Base-by-base conservation (phyloP, 345 rosid genomes). In the Salix suchowensis region DNA sequence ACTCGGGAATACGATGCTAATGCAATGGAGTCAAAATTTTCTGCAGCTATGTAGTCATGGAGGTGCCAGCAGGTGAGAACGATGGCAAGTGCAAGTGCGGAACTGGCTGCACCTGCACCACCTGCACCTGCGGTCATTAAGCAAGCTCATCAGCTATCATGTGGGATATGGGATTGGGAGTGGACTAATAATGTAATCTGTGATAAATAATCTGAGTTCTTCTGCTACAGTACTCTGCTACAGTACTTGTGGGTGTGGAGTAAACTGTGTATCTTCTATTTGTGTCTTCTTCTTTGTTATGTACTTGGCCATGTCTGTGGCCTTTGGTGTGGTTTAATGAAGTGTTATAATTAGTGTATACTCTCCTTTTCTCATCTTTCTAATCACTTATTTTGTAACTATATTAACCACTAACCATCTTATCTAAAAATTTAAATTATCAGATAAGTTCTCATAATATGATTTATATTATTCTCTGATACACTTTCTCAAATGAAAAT, bases 41-140 rank as follows among this genome's bases (percentile, higher is more conserved):
- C 64, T 72, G 83, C 88, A 90, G 94, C 93, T 79, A 70, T 79
- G 81, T 86, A 46, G 67, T 68, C 64, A 82, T 88, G 86, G 96
- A 86, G 18, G 84, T 76, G 68, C 85, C 85, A 0, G 91, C 82
- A 1, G 81, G 72, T 2, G 94, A 87, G 85, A 74, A 87, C 68
- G 88, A 88, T 1, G 89, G 94, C 78, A 80, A 88, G 73, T 94
- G 98, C 97, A 88, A 91, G 89, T 94, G 98, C 74, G 96, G 98
- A 24, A 23, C 84, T 52, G 78, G 37, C 86, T 94, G 98, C 93
- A 23, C 84, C 54, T 94, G 98, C 82, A 70, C 76, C 28, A n/a
- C 76, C 84, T 94, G 97, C 91, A 84, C 92, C 52, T 92, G 98
- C 67, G 91, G 70, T 71, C 85, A 85, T 10, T 87, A 46, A 89